phyloP scores from a whole-genome alignment of 1,139 yeast genomes.

The Yamadazyma conglobata region DNA sequence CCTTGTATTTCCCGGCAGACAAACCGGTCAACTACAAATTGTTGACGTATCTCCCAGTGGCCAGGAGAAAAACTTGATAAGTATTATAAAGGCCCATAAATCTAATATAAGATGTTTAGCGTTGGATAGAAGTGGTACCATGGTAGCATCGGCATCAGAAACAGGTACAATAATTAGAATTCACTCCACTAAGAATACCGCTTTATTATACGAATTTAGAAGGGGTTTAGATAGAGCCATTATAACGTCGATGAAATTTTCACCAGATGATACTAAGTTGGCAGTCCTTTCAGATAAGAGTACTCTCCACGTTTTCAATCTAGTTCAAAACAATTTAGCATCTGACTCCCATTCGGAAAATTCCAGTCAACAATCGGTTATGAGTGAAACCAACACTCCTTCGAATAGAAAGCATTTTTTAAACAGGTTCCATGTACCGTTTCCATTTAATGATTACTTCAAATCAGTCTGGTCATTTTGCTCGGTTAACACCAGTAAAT shows the following conservation, averaged over 20 bases:
- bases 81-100: slow-evolving; percentile 82
- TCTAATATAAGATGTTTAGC: slow-evolving; percentile 65
- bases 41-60: slow-evolving; percentile 66
- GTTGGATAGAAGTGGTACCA: slow-evolving; percentile 66
- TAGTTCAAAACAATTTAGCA: slow-evolving; percentile 17
- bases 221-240: slow-evolving; percentile 84
- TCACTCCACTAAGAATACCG: slow-evolving; percentile 72
- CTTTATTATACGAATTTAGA: slow-evolving; percentile 74
- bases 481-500: slow-evolving; percentile 60
- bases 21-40: slow-evolving; percentile 73
- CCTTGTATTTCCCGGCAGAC: slow-evolving; percentile 70
- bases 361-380: slow-evolving; percentile 8
- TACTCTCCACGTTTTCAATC: slow-evolving; percentile 79
- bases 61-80: slow-evolving; percentile 57
- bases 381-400: slow-evolving; percentile 8
- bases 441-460: slow-evolving; percentile 66
- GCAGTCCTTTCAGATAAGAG: slow-evolving; percentile 88
- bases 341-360: slow-evolving; percentile 8
- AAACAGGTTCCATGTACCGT: slow-evolving; percentile 60
- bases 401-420: slow-evolving; percentile 68
- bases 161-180: slow-evolving; percentile 84
- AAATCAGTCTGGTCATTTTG: slow-evolving; percentile 89
- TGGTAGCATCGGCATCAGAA: slow-evolving; percentile 84
- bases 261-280: slow-evolving; percentile 67
- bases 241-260: slow-evolving; percentile 79